Base-by-base conservation (phyloP, 345 rosid genomes). In the Melaleuca quinquenervia region DNA sequence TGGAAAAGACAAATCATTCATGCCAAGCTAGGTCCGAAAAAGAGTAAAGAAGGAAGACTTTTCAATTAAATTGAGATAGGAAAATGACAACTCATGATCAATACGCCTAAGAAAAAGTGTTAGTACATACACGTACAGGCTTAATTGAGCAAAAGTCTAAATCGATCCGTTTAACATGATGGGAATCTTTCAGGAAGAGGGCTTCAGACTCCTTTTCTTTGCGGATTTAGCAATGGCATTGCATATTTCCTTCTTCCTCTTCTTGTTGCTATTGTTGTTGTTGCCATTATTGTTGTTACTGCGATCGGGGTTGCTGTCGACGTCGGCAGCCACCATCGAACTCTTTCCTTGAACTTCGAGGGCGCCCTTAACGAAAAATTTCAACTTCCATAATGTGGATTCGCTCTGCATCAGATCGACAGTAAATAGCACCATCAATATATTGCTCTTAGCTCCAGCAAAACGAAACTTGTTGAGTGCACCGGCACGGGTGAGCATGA, bases 131-230 rank as follows among this genome's bases (percentile, higher is more conserved):
- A 8, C 45, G 1, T 32, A 32, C 29, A 11, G 11, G 14, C 64
- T 5, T 11, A n/a, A 56, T 12, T 26, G 26, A 56, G 64, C n/a
- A 5, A 29, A 56, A 56, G 29, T 26, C 36, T 49, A 50, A 82
- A 16, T 24, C 22, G 83, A 24, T 24, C n/a, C 26, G 70, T 32
- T 44, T 44, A 54, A 24, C 29, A 13, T 22, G 27, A 36, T 18
- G 27, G 26, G 26, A 29, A 32, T 56, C 41, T 44, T 22, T 12
- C 22, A 93, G 56, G 90, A 80, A n/a, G 92, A 82, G 29, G 92
- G 85, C 89, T 87, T 92, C 54, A 86, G 90, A 84, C 90, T 90
- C 90, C 83, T 94, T 86, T 90, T 92, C 91, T 90, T 93, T 22
- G 92, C 91, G 1, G 91, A 88, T 84, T 89, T 91, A 54, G 89